Evolutionary conservation across 768 basidiomycete genomes (phyloP).

Genomic region (Leccinum disarticulatum): DNA sequence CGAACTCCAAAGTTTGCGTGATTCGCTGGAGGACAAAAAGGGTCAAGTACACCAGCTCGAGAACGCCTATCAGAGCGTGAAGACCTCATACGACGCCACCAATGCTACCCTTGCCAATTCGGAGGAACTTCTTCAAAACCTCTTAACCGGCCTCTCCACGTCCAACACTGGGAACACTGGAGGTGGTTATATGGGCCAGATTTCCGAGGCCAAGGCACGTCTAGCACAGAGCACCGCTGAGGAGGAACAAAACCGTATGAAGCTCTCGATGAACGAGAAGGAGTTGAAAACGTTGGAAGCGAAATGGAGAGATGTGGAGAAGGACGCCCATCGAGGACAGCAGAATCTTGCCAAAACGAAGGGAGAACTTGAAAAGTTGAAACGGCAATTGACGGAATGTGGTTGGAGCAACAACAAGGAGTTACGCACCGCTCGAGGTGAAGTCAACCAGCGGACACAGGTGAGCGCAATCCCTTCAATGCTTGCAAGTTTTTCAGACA

Average conservation of each 20-base stretch:
- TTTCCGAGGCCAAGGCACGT: conserved; percentile 78
- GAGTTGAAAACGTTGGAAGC: conserved; percentile 78
- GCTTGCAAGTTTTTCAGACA: conserved; percentile 9
- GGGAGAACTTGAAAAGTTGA: conserved; percentile 56
- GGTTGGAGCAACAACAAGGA: conserved; percentile 78
- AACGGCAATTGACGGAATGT: conserved; percentile 51
- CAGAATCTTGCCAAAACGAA: conserved; percentile 63
- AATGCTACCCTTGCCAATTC: conserved; percentile 63
- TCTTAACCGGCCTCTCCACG: conserved; percentile 88
- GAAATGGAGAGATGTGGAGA: conserved; percentile 79
- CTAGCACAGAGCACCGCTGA: conserved; percentile 78
- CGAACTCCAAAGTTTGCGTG: conserved; percentile 62
- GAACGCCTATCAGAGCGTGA: conserved; percentile 57
- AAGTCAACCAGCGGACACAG: conserved; percentile 59
- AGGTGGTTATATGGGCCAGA: conserved; percentile 95
- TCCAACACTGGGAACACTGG: conserved; percentile 62
- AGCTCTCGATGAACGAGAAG: conserved; percentile 72
- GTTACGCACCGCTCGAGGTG: conserved; percentile 50
- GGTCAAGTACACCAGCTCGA: conserved; percentile 55
- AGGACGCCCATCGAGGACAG: conserved; percentile 76
- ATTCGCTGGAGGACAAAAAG: conserved; percentile 57
- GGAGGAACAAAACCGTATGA: conserved; percentile 77
- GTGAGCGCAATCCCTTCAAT: conserved; percentile 38
- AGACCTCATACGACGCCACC: conserved; percentile 63
- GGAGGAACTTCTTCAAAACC: conserved; percentile 93